Evolutionary conservation across 169 alveolate genomes (phyloP).

Genomic region (Plasmodium cynomolgi): DNA sequence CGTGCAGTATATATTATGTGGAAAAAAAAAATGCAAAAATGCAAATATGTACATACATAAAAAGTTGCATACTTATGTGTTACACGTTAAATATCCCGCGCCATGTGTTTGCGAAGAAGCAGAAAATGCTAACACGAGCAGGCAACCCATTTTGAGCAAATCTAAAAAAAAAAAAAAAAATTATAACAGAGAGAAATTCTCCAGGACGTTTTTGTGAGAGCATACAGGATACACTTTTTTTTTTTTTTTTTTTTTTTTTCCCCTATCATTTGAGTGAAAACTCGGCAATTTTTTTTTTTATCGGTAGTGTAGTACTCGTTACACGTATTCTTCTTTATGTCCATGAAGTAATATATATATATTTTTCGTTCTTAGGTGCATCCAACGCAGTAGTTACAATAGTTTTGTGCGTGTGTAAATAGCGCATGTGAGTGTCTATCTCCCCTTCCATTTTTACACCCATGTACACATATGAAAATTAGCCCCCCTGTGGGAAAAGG

Average conservation of each 20-base stretch:
- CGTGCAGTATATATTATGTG: not conserved
- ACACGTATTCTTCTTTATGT: not conserved
- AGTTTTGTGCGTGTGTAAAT: not conserved
- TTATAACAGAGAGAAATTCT: not conserved
- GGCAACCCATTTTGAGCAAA: slow-evolving; percentile 6
- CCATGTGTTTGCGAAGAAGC: not conserved
- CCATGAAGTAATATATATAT: not conserved
- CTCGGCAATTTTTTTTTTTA: not conserved
- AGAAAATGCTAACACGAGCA: not conserved
- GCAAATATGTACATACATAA: not conserved
- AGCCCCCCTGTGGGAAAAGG: not conserved
- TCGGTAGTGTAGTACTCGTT: not conserved
- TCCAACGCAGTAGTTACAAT: not conserved
- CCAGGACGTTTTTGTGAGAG: not conserved
- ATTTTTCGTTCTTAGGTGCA: not conserved
- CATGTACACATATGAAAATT: not conserved
- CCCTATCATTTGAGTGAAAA: not conserved
- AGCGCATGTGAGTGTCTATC: not conserved
- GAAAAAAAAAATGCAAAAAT: not conserved
- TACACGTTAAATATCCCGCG: not conserved
- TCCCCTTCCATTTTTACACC: not conserved
- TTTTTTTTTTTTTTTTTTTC: not conserved
- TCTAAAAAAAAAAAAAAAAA: not conserved
- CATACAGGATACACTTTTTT: not conserved
- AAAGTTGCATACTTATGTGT: not conserved